Evolutionary conservation across 2,329 filamentous ascomycete species (phyloP), one percentile per base, ranked within the genome.

Genomic region (Calonectria fujianensis): DNA sequence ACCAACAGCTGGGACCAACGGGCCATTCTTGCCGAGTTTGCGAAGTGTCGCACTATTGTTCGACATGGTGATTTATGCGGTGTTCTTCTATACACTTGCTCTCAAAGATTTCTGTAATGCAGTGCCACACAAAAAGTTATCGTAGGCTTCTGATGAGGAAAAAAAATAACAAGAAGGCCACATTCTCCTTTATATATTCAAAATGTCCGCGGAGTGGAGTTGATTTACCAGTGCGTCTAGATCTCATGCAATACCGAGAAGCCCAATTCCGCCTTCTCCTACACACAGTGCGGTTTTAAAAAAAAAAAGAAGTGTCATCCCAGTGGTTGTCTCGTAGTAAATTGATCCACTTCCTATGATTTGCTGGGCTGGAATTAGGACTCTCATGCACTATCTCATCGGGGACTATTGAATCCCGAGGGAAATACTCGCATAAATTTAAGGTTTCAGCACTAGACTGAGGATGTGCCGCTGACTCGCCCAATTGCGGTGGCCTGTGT

Each of bases 1-100:
- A 6, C 90, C 90, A 1, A 90, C 76, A 9, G 84, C 85, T 2
- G 87, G 85, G 29, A 91, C 86, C 32, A 85, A 74, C 0, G 88
- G 89, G 37, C 89, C 90, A 78, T 89, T 84, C 74, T 86, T 87
- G 69, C 90, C 89, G 7, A 91, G 57, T 8, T 64, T 69, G 20
- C 61, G 64, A 10, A 65, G 31, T 2, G 29, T 10, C 3, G 29
- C 29, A 32, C 14, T 45, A 48, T n/a, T 16, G 29, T 11, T 32
- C 16, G 51, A 27, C 37, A 59, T 72, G 32, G 11, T 16, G 57
- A 50, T 20, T 32, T 54, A 3, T 32, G 51, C n/a, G 20, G 16
- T 31, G 27, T 54, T 32, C 6, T 20, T 32, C n/a, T 10, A 24
- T 48, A 13, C 10, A 10, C 45, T 48, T 48, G 20, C n/a, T 13